phyloP scores from a whole-genome alignment of 2,329 filamentous ascomycete species.

The Madurella fahalii region DNA sequence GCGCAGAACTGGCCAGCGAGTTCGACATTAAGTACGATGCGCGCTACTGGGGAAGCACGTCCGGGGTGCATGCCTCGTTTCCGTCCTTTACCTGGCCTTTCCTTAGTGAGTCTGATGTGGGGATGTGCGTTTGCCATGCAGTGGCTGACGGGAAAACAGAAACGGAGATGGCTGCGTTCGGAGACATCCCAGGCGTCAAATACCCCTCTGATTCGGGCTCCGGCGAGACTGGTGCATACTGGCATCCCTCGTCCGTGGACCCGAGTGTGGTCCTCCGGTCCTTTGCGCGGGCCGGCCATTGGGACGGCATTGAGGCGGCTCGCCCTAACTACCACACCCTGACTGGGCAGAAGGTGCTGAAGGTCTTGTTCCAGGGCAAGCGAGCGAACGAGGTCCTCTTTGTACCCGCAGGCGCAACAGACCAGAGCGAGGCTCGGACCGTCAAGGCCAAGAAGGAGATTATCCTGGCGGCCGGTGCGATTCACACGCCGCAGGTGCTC shows the following conservation, averaged over 20 bases:
- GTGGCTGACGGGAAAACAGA: conserved; percentile 9
- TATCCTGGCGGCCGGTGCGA: conserved; percentile 38
- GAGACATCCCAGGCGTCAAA: conserved; percentile 29
- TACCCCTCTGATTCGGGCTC: conserved; percentile 27
- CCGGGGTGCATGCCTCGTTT: conserved; percentile 27
- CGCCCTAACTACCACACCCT: conserved; percentile 25
- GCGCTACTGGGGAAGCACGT: conserved; percentile 25
- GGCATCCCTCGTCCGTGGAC: conserved; percentile 21
- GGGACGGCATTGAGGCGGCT: conserved; percentile 16
- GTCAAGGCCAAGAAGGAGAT: conserved; percentile 34
- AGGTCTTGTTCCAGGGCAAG: conserved; percentile 36
- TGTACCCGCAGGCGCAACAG: conserved; percentile 17
- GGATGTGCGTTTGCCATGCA: not conserved
- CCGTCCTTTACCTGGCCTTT: conserved; percentile 22
- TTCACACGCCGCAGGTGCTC: conserved; percentile 42
- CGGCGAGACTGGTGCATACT: conserved; percentile 30
- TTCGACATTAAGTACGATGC: conserved; percentile 29
- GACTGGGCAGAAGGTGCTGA: conserved; percentile 33
- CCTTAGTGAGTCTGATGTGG: conserved; percentile 13
- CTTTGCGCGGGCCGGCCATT: conserved; percentile 22
- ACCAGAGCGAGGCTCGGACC: conserved; percentile 9
- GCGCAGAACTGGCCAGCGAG: conserved; percentile 15
- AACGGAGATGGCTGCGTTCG: conserved; percentile 30
- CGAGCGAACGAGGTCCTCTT: conserved; percentile 29
- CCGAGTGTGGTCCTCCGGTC: conserved; percentile 15